Percentiles rank a stretch among this genome's conserved stretches.
Conservation (phyloP, 805 yeast genomes). For the Hanseniaspora lachancei region DNA sequence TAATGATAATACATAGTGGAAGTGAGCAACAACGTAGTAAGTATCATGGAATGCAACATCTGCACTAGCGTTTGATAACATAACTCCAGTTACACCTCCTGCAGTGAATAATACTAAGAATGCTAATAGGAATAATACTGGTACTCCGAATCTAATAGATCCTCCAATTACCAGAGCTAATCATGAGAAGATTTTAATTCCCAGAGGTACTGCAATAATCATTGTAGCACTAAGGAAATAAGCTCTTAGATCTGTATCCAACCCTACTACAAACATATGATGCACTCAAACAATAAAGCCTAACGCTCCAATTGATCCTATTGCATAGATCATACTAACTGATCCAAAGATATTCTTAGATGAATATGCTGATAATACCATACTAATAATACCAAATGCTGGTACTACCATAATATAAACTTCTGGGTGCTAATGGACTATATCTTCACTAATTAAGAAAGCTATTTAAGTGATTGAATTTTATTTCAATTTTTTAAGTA, state of each 20-base stretch:
- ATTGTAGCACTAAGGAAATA: constrained; percentile 19
- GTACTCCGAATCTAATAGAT: constrained; percentile 13
- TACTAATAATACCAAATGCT: constrained; percentile 17
- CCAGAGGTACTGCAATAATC: constrained; percentile 16
- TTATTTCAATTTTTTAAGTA: too few relatives aligned
- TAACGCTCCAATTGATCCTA: constrained; percentile 18
- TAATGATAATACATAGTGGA: constrained; percentile 17
- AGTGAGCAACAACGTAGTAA: constrained; percentile 12
- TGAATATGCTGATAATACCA: constrained; percentile 11
- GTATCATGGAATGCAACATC: constrained; percentile 18
- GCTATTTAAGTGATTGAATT: too few relatives aligned
- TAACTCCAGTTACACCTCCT: constrained; percentile 19
- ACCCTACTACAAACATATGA: constrained; percentile 23
- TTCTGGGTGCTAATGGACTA: constrained; percentile 10
- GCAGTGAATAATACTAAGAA: constrained; percentile 18
- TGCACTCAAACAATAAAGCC: constrained; percentile 20
- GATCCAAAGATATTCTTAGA: constrained; percentile 17
- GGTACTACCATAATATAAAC: constrained; percentile 17
- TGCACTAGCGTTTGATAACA: constrained; percentile 16
- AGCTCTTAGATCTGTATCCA: constrained; percentile 21
- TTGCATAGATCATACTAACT: constrained; percentile 18
- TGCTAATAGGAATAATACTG: constrained; percentile 16
- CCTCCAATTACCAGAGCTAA: constrained; percentile 16
- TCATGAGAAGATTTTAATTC: constrained; percentile 14
- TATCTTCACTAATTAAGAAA: background rate